Percentiles rank a stretch among this genome's conserved stretches.
Conservation (phyloP, 331 rosid species). For the Stylosanthes scabra region DNA sequence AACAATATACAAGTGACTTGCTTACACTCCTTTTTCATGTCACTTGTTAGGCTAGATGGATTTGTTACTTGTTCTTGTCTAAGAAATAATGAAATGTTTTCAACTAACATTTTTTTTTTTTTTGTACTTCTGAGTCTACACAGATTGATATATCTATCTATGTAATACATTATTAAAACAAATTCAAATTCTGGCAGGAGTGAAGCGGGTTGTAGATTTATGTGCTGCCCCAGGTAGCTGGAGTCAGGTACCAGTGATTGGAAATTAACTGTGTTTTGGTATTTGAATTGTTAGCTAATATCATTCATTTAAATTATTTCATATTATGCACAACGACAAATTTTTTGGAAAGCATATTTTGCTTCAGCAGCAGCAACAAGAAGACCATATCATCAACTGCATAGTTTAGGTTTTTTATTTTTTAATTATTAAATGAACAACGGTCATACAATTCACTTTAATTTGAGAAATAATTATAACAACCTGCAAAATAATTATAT, state of each 20-base stretch:
- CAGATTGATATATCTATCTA: neutral
- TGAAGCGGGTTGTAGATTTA: slow-evolving; percentile 88
- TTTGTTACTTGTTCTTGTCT: slow-evolving; percentile 14
- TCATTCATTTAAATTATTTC: neutral
- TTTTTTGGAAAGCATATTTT: neutral
- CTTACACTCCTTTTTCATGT: neutral
- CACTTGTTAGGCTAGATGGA: neutral
- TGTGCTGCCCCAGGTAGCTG: slow-evolving; percentile 99
- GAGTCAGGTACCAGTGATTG: slow-evolving; percentile 77
- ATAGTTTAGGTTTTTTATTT: too few relatives aligned
- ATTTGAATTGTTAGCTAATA: slow-evolving; percentile 11
- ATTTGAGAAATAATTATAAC: too few relatives aligned
- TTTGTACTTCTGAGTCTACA: neutral
- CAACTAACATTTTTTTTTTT: neutral
- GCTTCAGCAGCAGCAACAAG: neutral
- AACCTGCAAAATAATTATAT: too few relatives aligned
- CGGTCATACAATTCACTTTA: too few relatives aligned
- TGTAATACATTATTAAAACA: neutral
- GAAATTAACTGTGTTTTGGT: slow-evolving; percentile 10
- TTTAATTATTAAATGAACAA: too few relatives aligned
- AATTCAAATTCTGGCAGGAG: slow-evolving; percentile 56
- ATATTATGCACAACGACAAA: slow-evolving; percentile 12
- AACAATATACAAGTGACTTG: neutral
- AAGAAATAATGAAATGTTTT: neutral
- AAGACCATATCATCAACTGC: too few relatives aligned